Evolutionary conservation across 2,329 filamentous ascomycete genomes (phyloP), one percentile per base, ranked within the genome.

Genomic region (Ceratocystis eucalypticola): DNA sequence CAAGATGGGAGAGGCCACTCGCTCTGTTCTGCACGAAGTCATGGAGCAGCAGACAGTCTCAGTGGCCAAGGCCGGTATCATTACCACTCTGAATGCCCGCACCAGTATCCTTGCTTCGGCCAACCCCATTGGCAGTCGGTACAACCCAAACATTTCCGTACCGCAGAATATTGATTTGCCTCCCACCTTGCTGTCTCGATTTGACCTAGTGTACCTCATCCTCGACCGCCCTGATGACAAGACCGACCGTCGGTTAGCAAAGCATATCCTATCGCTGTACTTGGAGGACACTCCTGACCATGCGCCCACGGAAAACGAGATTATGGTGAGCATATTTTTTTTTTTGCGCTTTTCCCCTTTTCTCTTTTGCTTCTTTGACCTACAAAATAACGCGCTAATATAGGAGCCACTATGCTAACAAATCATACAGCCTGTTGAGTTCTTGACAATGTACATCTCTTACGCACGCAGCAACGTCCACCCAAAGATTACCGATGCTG

Each of bases 121-220:
- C 75, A 99, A 99, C 74, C 94, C 94, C 1, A 97, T 99, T 70
- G 94, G 94, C 72, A 96, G 91, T 77, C 92, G 95, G 74, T 99
- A 99, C 79, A 97, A 99, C 76, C 89, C 91, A 2, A 93, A 96
- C 72, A 79, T 99, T 28, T 92, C 94, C 0, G 94, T 99, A 15
- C 94, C 94, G 2, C 92, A 97, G 72, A 99, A 99, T 76, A 99
- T 99, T 71, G 94, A 99, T 73, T 84, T 99, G 7, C 94, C 94
- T 0, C 94, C 94, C 0, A 99, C 94, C 0, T 81, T 99, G 5
- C 83, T 99, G 64, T 96, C 92, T 4, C 88, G 94, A 80, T 99
- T 99, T 74, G 94, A 99, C 75, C 80, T 99, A 5, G 93, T 99
- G 63, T 99, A 99, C 74, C 85, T 99, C 1, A 94, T 99, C 55